These are phyloP conservation scores for Tolypocladium inflatum DNA, from an alignment of 2,329 filamentous ascomycete species.

Conservation along the genomic window DNA sequence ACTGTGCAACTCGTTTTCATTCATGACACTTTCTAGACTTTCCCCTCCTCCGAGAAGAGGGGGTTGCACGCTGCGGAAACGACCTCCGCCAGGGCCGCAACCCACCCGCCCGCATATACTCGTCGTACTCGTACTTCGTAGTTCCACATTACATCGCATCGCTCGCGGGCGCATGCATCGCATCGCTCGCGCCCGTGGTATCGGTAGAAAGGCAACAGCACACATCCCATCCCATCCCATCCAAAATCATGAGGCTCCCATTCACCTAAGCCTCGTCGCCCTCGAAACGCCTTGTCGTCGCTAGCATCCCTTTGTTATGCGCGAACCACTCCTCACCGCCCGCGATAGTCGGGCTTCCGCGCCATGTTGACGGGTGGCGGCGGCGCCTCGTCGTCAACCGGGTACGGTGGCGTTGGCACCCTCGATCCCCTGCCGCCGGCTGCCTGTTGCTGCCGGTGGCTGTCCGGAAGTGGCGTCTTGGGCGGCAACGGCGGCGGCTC, in stretches of 20 bases:
- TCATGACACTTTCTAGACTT: neutral
- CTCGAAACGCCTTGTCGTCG: neutral
- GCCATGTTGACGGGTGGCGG: slow-evolving; percentile 81
- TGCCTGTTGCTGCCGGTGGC: slow-evolving; percentile 12
- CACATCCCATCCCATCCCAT: neutral
- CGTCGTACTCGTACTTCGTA: neutral
- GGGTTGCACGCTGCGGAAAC: neutral
- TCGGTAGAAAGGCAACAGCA: neutral
- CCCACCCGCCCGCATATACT: neutral
- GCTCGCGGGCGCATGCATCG: neutral
- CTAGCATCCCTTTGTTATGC: neutral
- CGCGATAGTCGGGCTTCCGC: slow-evolving; percentile 67
- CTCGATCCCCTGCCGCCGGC: slow-evolving; percentile 21
- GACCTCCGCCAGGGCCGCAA: neutral
- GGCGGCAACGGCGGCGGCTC: slow-evolving; percentile 66
- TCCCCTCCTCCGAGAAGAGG: neutral
- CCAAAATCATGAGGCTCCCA: neutral
- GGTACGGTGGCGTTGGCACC: slow-evolving; percentile 58
- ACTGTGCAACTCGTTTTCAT: neutral
- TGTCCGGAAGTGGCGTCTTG: slow-evolving; percentile 62
- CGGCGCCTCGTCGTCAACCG: slow-evolving; percentile 65
- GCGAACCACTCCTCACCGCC: neutral
- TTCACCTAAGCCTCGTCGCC: neutral
- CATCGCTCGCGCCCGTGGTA: neutral
- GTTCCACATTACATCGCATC: neutral